phyloP scores from a whole-genome alignment of 2,329 filamentous ascomycete genomes.

The Colletotrichum neosansevieriae region DNA sequence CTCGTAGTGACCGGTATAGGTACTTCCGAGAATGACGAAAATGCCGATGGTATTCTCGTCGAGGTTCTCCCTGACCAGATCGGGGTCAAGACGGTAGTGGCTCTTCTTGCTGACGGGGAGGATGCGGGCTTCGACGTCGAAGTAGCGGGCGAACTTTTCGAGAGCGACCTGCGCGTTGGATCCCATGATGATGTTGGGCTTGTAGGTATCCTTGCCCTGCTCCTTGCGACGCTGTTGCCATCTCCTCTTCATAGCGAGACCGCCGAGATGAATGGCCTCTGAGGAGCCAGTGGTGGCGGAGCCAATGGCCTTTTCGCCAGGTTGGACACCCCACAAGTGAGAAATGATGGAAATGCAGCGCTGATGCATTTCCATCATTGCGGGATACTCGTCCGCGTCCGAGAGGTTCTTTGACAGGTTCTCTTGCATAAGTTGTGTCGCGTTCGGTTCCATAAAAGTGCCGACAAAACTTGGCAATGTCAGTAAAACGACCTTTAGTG shows the following conservation, averaged over 20 bases:
- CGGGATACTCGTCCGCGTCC: slow-evolving; percentile 76
- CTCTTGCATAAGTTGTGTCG: slow-evolving; percentile 73
- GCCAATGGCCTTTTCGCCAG: slow-evolving; percentile 73
- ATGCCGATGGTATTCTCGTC: slow-evolving; percentile 84
- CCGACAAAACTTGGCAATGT: slow-evolving; percentile 68
- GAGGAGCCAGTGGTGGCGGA: slow-evolving; percentile 78
- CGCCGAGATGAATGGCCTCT: slow-evolving; percentile 78
- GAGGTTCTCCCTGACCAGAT: slow-evolving; percentile 73
- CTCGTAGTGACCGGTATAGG: slow-evolving; percentile 81
- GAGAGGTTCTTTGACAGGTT: slow-evolving; percentile 79
- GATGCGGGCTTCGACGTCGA: slow-evolving; percentile 77
- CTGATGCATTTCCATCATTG: slow-evolving; percentile 69
- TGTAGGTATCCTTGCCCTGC: slow-evolving; percentile 71
- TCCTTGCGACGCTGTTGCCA: slow-evolving; percentile 75
- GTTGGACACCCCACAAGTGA: slow-evolving; percentile 72
- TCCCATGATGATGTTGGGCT: slow-evolving; percentile 81
- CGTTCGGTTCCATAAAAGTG: slow-evolving; percentile 78
- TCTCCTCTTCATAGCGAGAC: slow-evolving; percentile 79
- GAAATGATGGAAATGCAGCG: slow-evolving; percentile 78
- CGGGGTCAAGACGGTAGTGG: slow-evolving; percentile 71
- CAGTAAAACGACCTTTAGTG: neutral
- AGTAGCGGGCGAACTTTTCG: slow-evolving; percentile 80
- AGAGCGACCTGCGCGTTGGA: slow-evolving; percentile 79
- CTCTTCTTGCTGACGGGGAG: slow-evolving; percentile 72
- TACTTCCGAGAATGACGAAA: slow-evolving; percentile 78